Evolutionary conservation across 2,329 filamentous ascomycete genomes (phyloP), one percentile per base, ranked within the genome.

Genomic region (Aspergillus nomiae): DNA sequence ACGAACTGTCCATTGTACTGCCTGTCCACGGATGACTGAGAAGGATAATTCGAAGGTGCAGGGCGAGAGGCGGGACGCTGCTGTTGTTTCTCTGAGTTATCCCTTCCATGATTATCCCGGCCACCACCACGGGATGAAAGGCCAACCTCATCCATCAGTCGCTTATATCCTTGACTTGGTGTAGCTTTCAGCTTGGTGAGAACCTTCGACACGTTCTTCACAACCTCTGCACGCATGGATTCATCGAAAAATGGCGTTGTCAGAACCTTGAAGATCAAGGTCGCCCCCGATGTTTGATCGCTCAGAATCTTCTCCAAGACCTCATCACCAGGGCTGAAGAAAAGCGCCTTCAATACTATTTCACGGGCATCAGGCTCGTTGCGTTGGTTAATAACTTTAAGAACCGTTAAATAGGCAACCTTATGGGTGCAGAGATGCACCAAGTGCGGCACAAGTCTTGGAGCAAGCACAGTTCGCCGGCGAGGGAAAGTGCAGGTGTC

Each of bases 321-420:
- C 69, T 94, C 89, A 71, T 98, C 92, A 65, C 94, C 92, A 3
- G 89, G 86, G 10, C 92, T 93, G 79, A 97, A 96, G 85, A 99
- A 98, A 38, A 99, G 83, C 2, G 94, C 94, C 76, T 92, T 90
- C 46, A 98, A 84, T 45, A 99, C 92, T 55, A 87, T 91, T 73
- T 99, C 94, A 14, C 95, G 88, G 4, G 95, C 95, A 65, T 98
- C 94, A 0, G 92, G 86, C 80, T 99, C 95, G 38, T 94, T 92
- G 75, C 96, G 93, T 78, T 99, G 95, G 76, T 99, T 99, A 78
- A 99, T 96, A 57, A 98, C 93, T 82, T 99, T 99, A 62, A 99
- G 84, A 1, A 99, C 94, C 0, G 95, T 99, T 65, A 98, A 84
- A 74, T 98, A 98, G 0, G 95, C 95, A 61, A 99, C 94, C 84